These are phyloP conservation scores for Candida maris DNA, from an alignment of 805 yeast genomes.

Conservation along the genomic window DNA sequence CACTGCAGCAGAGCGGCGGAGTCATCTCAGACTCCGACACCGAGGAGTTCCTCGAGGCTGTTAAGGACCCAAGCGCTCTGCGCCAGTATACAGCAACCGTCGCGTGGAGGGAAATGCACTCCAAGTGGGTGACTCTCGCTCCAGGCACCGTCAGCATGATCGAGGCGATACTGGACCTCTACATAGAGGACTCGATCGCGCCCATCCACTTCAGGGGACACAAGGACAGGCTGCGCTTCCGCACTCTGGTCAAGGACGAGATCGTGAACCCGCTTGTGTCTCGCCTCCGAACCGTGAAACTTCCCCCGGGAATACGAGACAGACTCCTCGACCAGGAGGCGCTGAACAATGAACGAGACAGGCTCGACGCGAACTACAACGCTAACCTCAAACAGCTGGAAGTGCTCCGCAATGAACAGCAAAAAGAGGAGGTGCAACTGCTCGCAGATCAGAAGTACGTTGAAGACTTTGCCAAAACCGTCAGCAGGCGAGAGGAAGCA, in stretches of 20 bases:
- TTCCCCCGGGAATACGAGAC: constrained; percentile 26
- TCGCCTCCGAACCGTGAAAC: constrained; percentile 18
- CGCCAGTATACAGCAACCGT: constrained; percentile 12
- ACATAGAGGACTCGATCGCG: constrained; percentile 20
- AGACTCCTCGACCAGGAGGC: constrained; percentile 25
- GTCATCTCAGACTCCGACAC: constrained; percentile 7
- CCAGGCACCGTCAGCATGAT: constrained; percentile 12
- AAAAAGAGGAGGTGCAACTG: constrained; percentile 19
- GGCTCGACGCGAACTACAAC: constrained; percentile 23
- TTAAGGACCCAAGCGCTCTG: constrained; percentile 4
- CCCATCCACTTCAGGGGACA: constrained; percentile 12
- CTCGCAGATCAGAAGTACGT: constrained; percentile 20
- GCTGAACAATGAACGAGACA: constrained; percentile 18
- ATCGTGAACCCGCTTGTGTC: constrained; percentile 21
- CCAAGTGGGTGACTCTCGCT: constrained; percentile 19
- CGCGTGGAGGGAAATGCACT: constrained; percentile 13
- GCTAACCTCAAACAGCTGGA: constrained; percentile 28
- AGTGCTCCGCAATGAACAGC: constrained; percentile 18
- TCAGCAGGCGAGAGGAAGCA: constrained; percentile 10
- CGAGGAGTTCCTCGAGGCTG: constrained; percentile 5
- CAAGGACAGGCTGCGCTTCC: constrained; percentile 16
- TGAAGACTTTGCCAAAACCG: constrained; percentile 15
- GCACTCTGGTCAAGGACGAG: constrained; percentile 17
- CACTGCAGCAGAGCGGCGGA: not conserved
- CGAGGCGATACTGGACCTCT: constrained; percentile 16